Base-by-base conservation (phyloP, 768 basidiomycete genomes). In the Xanthoconium purpureum region DNA sequence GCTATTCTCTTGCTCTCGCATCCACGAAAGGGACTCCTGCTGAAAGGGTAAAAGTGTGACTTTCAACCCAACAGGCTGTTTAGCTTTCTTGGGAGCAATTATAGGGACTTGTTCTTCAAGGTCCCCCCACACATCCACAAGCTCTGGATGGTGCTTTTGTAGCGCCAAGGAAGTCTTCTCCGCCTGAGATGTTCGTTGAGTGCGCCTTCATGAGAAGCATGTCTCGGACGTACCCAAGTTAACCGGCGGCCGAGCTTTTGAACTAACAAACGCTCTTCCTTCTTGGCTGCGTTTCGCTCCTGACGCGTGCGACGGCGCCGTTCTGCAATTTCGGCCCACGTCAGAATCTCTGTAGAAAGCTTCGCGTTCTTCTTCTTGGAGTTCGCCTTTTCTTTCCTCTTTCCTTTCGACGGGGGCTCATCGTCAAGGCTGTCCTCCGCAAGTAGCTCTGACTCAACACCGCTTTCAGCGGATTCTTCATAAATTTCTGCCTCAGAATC, bases 1-100 rank as follows among this genome's bases (percentile, higher is more conserved):
- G 8, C 89, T 81, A 52, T 85, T 76, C 70, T 99, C 97, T 75
- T 98, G 97, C 66, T 91, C 80, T 62, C 84, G 82, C 93, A 99
- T 96, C 97, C 97, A 99, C 65, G 78, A 87, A 60, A 99, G 76
- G 73, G 91, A 93, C 74, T 99, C 97, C 50, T 83, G 84, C 71
- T 99, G 97, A 81, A 98, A 99, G 1, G 95, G 96, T 36, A 99
- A 77, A 5, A 99, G 80, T 0, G 81, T 84, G 48, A 91, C 80
- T 69, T 93, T 96, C 57, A 98, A 75, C n/a, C 85, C 85, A 3
- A 74, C 75, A 3, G 97, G 95, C 55, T 95, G 94, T 30, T 82
- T 81, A 46, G 88, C 89, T 63, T 84, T 82, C 49, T 81, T 73
- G 3, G 94, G 92, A 32, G 78, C 73, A 54, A 84, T 74, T 45